A percentile compares a stretch with the other conserved stretches of the same genome.
Conservation (phyloP, 1,284 basidiomycete genomes). For the Leccinum fuscescens region DNA sequence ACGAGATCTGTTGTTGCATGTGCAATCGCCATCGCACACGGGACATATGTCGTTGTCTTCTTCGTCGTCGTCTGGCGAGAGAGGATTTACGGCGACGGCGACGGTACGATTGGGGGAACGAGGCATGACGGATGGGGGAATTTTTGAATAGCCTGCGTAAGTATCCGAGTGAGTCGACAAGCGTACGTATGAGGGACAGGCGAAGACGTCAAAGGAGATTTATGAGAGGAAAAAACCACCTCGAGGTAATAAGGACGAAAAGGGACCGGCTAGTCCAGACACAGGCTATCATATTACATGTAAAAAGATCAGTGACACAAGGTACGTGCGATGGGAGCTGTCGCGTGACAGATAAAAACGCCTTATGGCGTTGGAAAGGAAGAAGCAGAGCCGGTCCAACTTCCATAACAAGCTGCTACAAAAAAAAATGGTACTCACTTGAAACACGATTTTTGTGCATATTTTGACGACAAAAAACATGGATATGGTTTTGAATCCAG, state of each 20-base stretch:
- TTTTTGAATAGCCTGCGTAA: constrained; percentile 52
- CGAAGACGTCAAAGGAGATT: constrained; percentile 26
- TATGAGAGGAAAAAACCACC: constrained; percentile 19
- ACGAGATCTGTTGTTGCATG: constrained; percentile 53
- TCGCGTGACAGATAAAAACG: constrained; percentile 37
- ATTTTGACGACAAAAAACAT: constrained; percentile 46
- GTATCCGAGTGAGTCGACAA: constrained; percentile 20
- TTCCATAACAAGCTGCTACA: constrained; percentile 27
- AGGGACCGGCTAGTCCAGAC: constrained; percentile 11
- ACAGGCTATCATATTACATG: constrained; percentile 36
- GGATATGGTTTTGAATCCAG: constrained; percentile 48
- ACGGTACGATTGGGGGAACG: constrained; percentile 65
- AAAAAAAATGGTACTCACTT: constrained; percentile 37
- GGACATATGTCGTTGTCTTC: constrained; percentile 82
- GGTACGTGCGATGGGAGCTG: constrained; percentile 31
- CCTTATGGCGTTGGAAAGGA: constrained; percentile 29
- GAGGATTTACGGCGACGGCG: constrained; percentile 41
- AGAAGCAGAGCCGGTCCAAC: constrained; percentile 14
- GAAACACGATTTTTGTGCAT: constrained; percentile 52
- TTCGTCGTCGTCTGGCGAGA: constrained; percentile 52
- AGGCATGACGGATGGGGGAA: constrained; percentile 60
- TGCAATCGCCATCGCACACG: constrained; percentile 83
- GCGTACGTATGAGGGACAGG: constrained; percentile 26
- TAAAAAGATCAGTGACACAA: constrained; percentile 37
- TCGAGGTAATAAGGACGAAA: constrained; percentile 16